Base-by-base conservation (phyloP, 495 filamentous ascomycete species). In the Xylaria acuta region DNA sequence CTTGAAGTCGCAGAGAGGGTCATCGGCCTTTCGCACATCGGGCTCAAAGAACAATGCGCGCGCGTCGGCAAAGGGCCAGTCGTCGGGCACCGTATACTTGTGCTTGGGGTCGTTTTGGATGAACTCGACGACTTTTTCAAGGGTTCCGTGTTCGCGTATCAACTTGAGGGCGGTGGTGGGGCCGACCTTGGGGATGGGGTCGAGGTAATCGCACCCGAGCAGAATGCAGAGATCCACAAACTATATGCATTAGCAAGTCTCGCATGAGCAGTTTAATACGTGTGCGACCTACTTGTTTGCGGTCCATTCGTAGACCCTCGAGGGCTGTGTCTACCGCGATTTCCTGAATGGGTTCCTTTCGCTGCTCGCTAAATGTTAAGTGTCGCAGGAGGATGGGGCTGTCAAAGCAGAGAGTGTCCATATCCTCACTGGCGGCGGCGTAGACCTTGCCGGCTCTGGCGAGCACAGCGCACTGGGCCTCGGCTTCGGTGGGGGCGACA, bases 151-250 rank as follows among this genome's bases (percentile, higher is more conserved):
- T 75, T 98, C 94, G 62, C 92, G 92, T 75, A 99, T 98, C 56
- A 99, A 83, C 76, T 95, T 96, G 43, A 98, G 86, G 2, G 97
- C 96, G 0, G 95, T 98, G 71, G 86, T 90, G 16, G 96, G 94
- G 16, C 97, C 96, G 67, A 99, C 85, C 76, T 97, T 97, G 66
- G 95, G 95, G 72, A 99, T 92, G 0, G 97, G 93, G 71, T 99
- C 97, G 75, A 98, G 87, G 78, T 99, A 99, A 76, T 99, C 96
- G 82, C 96, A 99, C 75, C 96, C 96, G 27, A 99, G 91, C 25
- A 99, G 91, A 74, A 99, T 98, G 78, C 96, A 98, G 53, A 99
- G 91, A 78, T 99, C 96, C 66, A 98, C 93, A 76, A 99, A 99
- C 92, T 97, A 53, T 25, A 65, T 27, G 5, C 5, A 49, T 66